Evolutionary conservation across 2,329 filamentous ascomycete species (phyloP).

Genomic region (Venturia effusa): DNA sequence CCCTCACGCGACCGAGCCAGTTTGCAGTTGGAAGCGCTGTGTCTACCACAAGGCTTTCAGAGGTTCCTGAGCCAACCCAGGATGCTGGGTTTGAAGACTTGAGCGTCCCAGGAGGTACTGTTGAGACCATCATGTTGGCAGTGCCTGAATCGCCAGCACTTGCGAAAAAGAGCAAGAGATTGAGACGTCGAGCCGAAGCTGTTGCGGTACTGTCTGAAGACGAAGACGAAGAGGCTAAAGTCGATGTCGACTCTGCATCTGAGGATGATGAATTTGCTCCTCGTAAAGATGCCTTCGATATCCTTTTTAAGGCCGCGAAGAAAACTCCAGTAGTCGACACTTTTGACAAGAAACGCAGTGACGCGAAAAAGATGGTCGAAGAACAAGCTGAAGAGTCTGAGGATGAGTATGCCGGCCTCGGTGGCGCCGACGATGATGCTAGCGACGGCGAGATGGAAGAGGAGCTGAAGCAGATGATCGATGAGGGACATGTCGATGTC

Average conservation of each 20-base stretch:
- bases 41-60: conserved; percentile 52
- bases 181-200: conserved; percentile 26
- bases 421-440: conserved; percentile 81
- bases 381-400: conserved; percentile 96
- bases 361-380: conserved; percentile 76
- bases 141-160: conserved; percentile 55
- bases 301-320: conserved; percentile 44
- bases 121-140: conserved; percentile 55
- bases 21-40: conserved; percentile 10
- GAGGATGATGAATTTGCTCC: neutral
- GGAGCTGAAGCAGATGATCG: conserved; percentile 78
- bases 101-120: conserved; percentile 54
- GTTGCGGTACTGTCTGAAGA: conserved; percentile 33
- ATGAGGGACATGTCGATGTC: conserved; percentile 63
- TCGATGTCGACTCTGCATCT: neutral
- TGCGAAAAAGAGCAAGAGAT: conserved; percentile 44
- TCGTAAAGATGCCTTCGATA: conserved; percentile 7
- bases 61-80: conserved; percentile 67
- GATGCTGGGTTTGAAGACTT: conserved; percentile 64
- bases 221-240: conserved; percentile 21
- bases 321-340: conserved; percentile 51
- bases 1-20: neutral
- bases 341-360: conserved; percentile 78
- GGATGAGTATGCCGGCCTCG: conserved; percentile 92
- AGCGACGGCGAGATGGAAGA: conserved; percentile 64